A percentile compares a stretch with the other conserved stretches of the same genome.
Conservation (phyloP, 306 rosid species). For the Sindora glabra region DNA sequence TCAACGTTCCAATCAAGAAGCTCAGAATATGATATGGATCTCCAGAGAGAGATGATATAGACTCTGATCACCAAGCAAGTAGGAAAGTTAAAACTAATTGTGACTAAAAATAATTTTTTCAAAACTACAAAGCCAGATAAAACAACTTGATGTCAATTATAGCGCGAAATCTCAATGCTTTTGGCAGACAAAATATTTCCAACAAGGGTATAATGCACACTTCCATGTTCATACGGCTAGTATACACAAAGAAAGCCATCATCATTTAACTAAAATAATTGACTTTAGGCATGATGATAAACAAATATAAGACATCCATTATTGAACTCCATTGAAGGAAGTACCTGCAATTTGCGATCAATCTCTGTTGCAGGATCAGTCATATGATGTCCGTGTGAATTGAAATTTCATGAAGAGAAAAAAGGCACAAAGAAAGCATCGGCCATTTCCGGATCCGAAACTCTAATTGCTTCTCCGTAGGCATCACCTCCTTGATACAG, state of each 20-base stretch:
- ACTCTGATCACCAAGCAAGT: not conserved
- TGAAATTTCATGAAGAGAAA: conserved; percentile 88
- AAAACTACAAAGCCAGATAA: not conserved
- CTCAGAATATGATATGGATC: not conserved
- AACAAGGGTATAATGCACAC: not conserved
- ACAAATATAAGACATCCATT: not conserved
- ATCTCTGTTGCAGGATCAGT: conserved; percentile 66
- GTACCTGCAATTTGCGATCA: conserved; percentile 92
- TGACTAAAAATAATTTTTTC: too few relatives aligned
- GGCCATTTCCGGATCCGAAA: conserved; percentile 75
- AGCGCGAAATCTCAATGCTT: not conserved
- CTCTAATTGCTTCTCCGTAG: conserved; percentile 59
- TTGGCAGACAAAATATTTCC: not conserved
- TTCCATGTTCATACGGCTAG: not conserved
- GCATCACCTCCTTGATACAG: conserved; percentile 29
- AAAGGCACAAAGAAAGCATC: conserved; percentile 88
- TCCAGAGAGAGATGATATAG: not conserved
- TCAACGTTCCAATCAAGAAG: too few relatives aligned
- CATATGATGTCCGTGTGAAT: conserved; percentile 80
- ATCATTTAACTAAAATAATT: not conserved
- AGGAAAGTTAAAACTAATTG: too few relatives aligned
- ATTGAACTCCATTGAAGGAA: too few relatives aligned
- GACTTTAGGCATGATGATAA: not conserved
- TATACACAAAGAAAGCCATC: not conserved
- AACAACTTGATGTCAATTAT: not conserved